Evolutionary conservation across 768 basidiomycete genomes (phyloP), one percentile per base, ranked within the genome.

Genomic region (Cytidiella melzeri): DNA sequence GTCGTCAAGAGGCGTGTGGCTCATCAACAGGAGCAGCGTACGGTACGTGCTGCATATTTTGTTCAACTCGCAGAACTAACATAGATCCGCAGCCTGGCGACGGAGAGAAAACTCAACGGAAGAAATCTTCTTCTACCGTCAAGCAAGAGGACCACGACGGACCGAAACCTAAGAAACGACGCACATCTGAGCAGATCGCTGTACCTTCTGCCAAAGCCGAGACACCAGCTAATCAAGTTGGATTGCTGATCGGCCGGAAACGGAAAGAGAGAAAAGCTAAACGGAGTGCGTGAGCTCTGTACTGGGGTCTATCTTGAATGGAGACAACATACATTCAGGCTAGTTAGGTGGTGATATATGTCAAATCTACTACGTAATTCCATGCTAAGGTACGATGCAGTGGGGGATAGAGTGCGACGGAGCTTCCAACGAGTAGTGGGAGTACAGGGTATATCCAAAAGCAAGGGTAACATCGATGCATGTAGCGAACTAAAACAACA

Each of bases 181-280:
- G 70, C 9, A 34, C 65, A 26, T 64, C 58, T 3, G 55, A 57
- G 28, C 57, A 61, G 19, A 34, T 15, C 30, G 30, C 51, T 18
- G 20, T 48, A 15, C 26, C 19, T 30, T 21, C 27, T 27, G 41
- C 20, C 52, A 64, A 38, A 41, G 46, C 55, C 54, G 52, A 54
- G 58, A 68, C 60, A 42, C 45, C 64, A 1, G 71, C 70, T 21
- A 71, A 75, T 30, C 69, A 70, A 1, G 56, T 90, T 30, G 87
- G 89, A 5, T 74, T 81, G 5, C 56, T 92, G 27, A 92, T 92
- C 55, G 88, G 90, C 12, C 73, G 87, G 59, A 92, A 92, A 69
- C 74, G 90, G 47, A 85, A 83, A 60, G 76, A 84, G 64, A 70
- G 83, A 41, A 85, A 77, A 64, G 64, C 57, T 20, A 63, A 61